Conservation (phyloP, 805 yeast species). For the Candida bentonensis region DNA sequence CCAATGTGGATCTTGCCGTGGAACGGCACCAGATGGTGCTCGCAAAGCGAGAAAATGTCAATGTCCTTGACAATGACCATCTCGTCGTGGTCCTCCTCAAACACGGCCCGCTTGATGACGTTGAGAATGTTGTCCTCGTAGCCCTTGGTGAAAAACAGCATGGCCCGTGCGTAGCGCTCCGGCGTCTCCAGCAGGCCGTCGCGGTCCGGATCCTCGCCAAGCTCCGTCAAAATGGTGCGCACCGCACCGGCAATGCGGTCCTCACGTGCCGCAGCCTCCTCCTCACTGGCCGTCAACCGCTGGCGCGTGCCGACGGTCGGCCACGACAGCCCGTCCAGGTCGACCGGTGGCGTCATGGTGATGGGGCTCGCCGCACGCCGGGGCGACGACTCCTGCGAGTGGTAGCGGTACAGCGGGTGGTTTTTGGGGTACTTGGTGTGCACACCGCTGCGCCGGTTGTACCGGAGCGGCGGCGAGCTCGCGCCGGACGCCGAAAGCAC, state of each 20-base stretch:
- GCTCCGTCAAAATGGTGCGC: constrained; percentile 49
- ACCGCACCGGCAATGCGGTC: constrained; percentile 76
- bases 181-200: constrained; percentile 93
- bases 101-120: constrained; percentile 87
- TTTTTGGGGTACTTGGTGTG: constrained; percentile 31
- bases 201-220: constrained; percentile 82
- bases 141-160: constrained; percentile 91
- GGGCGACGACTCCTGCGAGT: constrained; percentile 42
- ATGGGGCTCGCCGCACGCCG: constrained; percentile 53
- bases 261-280: constrained; percentile 54
- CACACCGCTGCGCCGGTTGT: neutral
- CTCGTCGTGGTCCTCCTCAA: constrained; percentile 97
- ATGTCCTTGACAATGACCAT: constrained; percentile 97
- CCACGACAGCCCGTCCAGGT: constrained; percentile 87
- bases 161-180: constrained; percentile 89
- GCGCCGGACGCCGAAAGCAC: constrained; percentile 6
- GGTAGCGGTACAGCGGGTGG: neutral
- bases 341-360: constrained; percentile 74
- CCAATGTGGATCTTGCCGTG: constrained; percentile 95
- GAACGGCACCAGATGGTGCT: constrained; percentile 95
- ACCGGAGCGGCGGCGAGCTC: constrained; percentile 6
- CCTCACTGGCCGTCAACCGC: constrained; percentile 55
- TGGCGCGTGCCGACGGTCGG: constrained; percentile 75
- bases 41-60: constrained; percentile 84
- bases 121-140: constrained; percentile 88